These are phyloP conservation scores for Beauveria medogensis DNA, from an alignment of 2,329 filamentous ascomycete species.

Conservation along the genomic window DNA sequence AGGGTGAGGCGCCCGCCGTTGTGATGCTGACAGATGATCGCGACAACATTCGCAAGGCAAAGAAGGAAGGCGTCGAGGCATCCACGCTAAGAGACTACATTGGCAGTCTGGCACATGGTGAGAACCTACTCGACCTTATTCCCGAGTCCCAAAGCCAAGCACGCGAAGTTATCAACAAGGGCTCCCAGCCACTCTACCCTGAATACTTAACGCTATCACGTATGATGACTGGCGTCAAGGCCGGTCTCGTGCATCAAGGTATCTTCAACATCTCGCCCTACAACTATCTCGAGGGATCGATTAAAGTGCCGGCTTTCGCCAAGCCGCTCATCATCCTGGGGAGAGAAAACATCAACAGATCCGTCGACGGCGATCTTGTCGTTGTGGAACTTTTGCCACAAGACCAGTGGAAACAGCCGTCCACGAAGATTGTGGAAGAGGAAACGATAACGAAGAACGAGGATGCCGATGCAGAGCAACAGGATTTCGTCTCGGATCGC, in stretches of 20 bases:
- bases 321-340: constrained; percentile 83
- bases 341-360: constrained; percentile 90
- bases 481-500: constrained; percentile 75
- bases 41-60: constrained; percentile 77
- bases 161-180: constrained; percentile 46
- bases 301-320: constrained; percentile 83
- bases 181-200: constrained; percentile 67
- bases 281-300: constrained; percentile 92
- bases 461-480: constrained; percentile 77
- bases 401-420: constrained; percentile 95
- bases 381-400: constrained; percentile 89
- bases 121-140: constrained; percentile 87
- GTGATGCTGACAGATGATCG: constrained; percentile 94
- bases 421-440: constrained; percentile 92
- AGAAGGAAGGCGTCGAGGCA: constrained; percentile 63
- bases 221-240: constrained; percentile 89
- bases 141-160: constrained; percentile 66
- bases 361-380: constrained; percentile 85
- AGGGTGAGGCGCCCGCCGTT: constrained; percentile 55
- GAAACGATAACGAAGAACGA: constrained; percentile 88
- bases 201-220: constrained; percentile 86
- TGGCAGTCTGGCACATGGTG: constrained; percentile 71
- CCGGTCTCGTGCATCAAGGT: constrained; percentile 83
- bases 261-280: constrained; percentile 95
- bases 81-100: constrained; percentile 70